phyloP scores from a whole-genome alignment of 208 protist genomes.

The Wallacemonas sp. region DNA sequence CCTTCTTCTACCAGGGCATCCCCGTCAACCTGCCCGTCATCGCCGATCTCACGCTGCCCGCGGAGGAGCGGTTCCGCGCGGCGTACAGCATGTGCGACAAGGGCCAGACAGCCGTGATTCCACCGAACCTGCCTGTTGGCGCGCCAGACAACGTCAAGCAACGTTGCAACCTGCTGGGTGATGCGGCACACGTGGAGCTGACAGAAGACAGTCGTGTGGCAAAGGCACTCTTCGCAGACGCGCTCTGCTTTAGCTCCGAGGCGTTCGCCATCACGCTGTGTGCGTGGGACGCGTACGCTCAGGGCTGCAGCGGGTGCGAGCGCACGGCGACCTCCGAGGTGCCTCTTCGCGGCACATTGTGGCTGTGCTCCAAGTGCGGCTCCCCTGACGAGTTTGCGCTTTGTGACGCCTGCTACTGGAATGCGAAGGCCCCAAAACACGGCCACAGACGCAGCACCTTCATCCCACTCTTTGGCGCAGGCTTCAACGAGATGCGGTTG shows the following conservation, averaged over 20 bases:
- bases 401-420: not conserved
- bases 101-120: conserved; percentile 1
- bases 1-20: conserved; percentile 1
- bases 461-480: not conserved
- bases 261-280: not conserved
- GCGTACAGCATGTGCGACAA: conserved; percentile 3
- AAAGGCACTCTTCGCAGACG: not conserved
- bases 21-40: not conserved
- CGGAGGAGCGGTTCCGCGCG: not conserved
- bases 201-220: not conserved
- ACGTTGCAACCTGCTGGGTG: not conserved
- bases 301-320: not conserved
- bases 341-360: not conserved
- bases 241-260: not conserved
- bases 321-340: not conserved
- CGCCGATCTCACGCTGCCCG: not conserved
- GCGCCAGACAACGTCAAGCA: not conserved
- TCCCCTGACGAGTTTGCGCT: not conserved
- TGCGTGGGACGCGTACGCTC: not conserved
- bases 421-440: not conserved
- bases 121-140: not conserved
- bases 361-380: not conserved
- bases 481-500: not conserved
- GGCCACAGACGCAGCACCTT: not conserved
- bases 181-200: not conserved